Conservation (phyloP, 495 filamentous ascomycete species). For the Penicillium argentinense region DNA sequence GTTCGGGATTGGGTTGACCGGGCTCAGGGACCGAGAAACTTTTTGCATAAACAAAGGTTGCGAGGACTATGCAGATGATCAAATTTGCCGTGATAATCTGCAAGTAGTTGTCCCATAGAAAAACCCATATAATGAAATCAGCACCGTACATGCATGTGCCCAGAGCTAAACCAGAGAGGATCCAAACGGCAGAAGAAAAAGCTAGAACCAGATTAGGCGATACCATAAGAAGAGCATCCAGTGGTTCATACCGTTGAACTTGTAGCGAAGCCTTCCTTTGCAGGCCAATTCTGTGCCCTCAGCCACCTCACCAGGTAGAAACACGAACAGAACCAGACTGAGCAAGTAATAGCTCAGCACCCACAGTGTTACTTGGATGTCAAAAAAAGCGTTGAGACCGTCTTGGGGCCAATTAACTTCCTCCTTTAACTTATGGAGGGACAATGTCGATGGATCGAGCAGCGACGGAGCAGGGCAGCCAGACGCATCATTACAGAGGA, state of each 20-base stretch:
- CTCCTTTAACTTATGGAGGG: conserved; percentile 59
- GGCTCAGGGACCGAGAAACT: conserved; percentile 68
- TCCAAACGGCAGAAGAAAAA: conserved; percentile 63
- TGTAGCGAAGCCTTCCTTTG: conserved; percentile 74
- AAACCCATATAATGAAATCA: conserved; percentile 77
- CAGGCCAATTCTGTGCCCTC: conserved; percentile 62
- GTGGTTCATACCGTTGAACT: conserved; percentile 64
- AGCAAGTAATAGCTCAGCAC: conserved; percentile 71
- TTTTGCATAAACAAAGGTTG: conserved; percentile 67
- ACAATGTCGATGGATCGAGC: conserved; percentile 64
- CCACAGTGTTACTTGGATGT: conserved; percentile 51
- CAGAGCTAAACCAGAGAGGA: conserved; percentile 57
- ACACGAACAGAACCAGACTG: conserved; percentile 62
- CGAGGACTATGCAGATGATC: conserved; percentile 61
- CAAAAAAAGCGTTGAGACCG: conserved; percentile 54
- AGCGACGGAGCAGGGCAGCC: conserved; percentile 80
- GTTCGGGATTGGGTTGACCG: conserved; percentile 48
- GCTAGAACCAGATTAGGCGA: conserved; percentile 39
- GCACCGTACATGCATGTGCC: conserved; percentile 70
- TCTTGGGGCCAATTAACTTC: conserved; percentile 68
- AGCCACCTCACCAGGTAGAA: conserved; percentile 67
- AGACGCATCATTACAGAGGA: conserved; percentile 78
- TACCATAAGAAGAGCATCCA: conserved; percentile 8
- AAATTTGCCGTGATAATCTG: conserved; percentile 76
- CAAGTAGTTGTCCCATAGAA: conserved; percentile 76